These are phyloP conservation scores for Penicillium paradoxum DNA, from an alignment of 495 filamentous ascomycete species.

Conservation along the genomic window DNA sequence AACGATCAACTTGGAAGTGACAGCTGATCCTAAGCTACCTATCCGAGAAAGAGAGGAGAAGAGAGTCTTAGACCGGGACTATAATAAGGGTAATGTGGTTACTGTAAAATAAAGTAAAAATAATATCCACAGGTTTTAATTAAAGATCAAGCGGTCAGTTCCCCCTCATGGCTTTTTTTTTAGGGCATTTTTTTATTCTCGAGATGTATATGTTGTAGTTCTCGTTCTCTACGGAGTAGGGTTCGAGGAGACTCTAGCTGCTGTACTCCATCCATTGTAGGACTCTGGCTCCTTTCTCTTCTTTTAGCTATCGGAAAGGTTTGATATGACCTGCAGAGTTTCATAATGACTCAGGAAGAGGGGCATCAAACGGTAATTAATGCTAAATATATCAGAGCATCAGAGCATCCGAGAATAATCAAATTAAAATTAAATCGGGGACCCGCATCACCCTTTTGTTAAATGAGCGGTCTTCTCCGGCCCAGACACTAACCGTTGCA, in stretches of 20 bases:
- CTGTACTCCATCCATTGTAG: no score
- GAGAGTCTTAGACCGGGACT: slow-evolving; percentile 13
- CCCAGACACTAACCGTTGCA: slow-evolving; percentile 28
- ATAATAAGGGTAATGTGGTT: background rate
- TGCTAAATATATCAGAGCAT: background rate
- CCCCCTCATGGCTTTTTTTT: no score
- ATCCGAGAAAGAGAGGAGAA: background rate
- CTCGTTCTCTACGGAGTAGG: no score
- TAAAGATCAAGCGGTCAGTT: slow-evolving; percentile 1
- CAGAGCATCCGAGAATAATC: background rate
- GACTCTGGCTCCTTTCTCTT: no score
- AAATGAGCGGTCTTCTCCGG: no score
- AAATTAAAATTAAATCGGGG: slow-evolving; percentile 3
- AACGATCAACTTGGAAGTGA: slow-evolving; percentile 5
- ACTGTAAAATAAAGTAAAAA: slow-evolving; percentile 5
- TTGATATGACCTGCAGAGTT: slow-evolving; percentile 1
- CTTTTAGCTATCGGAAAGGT: no score
- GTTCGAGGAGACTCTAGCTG: no score
- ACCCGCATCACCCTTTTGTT: slow-evolving; percentile 22
- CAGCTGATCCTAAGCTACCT: background rate
- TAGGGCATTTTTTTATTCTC: no score
- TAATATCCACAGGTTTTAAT: slow-evolving; percentile 17
- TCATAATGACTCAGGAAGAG: slow-evolving; percentile 3
- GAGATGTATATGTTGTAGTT: no score
- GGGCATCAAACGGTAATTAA: slow-evolving; percentile 1